Evolutionary conservation across 306 rosid species (phyloP).

Genomic region (Calophaca sinica): DNA sequence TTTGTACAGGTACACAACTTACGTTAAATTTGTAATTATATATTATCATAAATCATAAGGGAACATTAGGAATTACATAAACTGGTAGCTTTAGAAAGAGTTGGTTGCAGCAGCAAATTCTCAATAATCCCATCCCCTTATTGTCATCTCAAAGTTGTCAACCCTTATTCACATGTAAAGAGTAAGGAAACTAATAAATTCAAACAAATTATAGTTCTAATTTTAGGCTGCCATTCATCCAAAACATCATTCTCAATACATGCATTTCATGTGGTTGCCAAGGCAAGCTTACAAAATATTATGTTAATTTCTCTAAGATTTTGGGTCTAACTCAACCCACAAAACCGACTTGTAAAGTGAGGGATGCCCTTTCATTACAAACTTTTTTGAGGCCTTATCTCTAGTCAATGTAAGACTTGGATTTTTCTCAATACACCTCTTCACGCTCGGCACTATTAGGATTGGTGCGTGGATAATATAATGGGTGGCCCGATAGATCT

Average conservation of each 20-base stretch:
- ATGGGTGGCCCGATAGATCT: no score
- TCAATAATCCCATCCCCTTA: conserved; percentile 4
- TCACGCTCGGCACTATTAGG: no score
- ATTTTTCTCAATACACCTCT: no score
- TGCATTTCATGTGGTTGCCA: no score
- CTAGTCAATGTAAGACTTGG: no score
- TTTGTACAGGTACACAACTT: not conserved
- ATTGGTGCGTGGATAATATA: no score
- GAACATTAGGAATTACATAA: not conserved
- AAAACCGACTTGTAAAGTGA: no score
- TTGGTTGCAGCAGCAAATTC: not conserved
- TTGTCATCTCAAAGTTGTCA: conserved; percentile 2
- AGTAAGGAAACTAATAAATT: not conserved
- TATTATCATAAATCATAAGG: conserved; percentile 1
- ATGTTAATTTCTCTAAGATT: no score
- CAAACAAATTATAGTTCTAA: conserved; percentile 15
- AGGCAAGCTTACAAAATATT: no score
- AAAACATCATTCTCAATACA: conserved; percentile 6
- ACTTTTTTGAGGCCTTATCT: no score
- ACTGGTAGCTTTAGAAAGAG: not conserved
- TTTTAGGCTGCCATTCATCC: conserved; percentile 8
- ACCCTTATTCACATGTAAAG: not conserved
- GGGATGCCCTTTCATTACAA: no score
- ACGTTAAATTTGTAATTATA: not conserved
- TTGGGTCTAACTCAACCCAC: no score